phyloP scores from a whole-genome alignment of 2,329 filamentous ascomycete species.

The Cercospora citrullina region DNA sequence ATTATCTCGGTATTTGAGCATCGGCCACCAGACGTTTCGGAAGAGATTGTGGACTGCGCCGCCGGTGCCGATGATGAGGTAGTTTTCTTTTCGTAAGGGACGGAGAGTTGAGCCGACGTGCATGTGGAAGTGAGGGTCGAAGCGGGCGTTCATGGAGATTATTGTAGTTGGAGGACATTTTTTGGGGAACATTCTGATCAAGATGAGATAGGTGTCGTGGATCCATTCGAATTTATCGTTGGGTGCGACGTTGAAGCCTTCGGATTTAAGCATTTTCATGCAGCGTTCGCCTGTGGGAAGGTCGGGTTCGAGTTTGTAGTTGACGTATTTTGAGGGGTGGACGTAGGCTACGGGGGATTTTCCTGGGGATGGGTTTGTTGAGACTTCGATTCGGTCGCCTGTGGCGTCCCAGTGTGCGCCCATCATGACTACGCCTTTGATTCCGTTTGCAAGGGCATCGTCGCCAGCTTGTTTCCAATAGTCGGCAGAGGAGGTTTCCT shows the following conservation, averaged over 20 bases:
- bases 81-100: constrained; percentile 55
- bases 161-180: constrained; percentile 67
- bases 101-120: constrained; percentile 59
- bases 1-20: constrained; percentile 64
- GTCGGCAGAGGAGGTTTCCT: constrained; percentile 60
- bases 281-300: constrained; percentile 54
- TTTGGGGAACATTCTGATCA: constrained; percentile 68
- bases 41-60: constrained; percentile 71
- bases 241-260: constrained; percentile 56
- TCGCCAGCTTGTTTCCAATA: constrained; percentile 69
- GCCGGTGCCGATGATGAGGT: constrained; percentile 60
- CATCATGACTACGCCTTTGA: constrained; percentile 68
- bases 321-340: constrained; percentile 62
- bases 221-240: constrained; percentile 68
- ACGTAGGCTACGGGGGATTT: constrained; percentile 69
- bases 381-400: constrained; percentile 59
- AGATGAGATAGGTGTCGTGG: constrained; percentile 68
- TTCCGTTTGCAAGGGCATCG: constrained; percentile 58
- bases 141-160: constrained; percentile 56
- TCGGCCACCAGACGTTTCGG: constrained; percentile 65
- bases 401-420: constrained; percentile 66
- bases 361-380: constrained; percentile 59
- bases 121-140: constrained; percentile 59
- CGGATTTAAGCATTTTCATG: constrained; percentile 51
- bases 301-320: constrained; percentile 64